Conservation (phyloP, 345 rosid species). For the Cardamine chenopodiifolia region DNA sequence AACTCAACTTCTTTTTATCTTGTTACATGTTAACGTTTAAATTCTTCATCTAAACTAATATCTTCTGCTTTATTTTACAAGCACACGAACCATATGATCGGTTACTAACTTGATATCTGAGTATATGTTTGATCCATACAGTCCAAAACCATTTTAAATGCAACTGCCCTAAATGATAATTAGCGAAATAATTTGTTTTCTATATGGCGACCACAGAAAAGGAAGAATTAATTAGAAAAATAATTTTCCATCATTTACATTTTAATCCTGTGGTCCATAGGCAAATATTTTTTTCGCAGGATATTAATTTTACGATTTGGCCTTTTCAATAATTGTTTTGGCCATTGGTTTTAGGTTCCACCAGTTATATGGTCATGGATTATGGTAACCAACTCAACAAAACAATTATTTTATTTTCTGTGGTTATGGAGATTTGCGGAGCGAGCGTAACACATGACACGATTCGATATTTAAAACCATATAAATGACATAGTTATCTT, state of each 20-base stretch:
- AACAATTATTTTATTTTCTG: not conserved
- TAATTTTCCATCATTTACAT: not conserved
- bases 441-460: slow-evolving; percentile 17
- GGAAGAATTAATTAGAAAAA: not conserved
- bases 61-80: not conserved
- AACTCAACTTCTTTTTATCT: too few relatives aligned
- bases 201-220: not conserved
- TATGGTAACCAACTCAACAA: not conserved
- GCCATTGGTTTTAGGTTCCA: slow-evolving; percentile 17
- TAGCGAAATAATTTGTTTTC: not conserved
- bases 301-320: not conserved
- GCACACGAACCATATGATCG: not conserved
- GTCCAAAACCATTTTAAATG: not conserved
- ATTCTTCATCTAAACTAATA: not conserved
- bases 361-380: not conserved
- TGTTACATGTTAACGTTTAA: not conserved
- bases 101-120: not conserved
- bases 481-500: slow-evolving; percentile 1
- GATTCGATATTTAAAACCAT: slow-evolving; percentile 26
- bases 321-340: not conserved
- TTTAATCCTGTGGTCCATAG: slow-evolving; percentile 5
- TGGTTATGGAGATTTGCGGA: slow-evolving; percentile 16
- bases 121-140: slow-evolving; percentile 14
- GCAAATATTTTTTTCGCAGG: not conserved
- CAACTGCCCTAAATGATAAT: not conserved